Conservation (phyloP, 306 rosid species). For the Biancaea sappan region DNA sequence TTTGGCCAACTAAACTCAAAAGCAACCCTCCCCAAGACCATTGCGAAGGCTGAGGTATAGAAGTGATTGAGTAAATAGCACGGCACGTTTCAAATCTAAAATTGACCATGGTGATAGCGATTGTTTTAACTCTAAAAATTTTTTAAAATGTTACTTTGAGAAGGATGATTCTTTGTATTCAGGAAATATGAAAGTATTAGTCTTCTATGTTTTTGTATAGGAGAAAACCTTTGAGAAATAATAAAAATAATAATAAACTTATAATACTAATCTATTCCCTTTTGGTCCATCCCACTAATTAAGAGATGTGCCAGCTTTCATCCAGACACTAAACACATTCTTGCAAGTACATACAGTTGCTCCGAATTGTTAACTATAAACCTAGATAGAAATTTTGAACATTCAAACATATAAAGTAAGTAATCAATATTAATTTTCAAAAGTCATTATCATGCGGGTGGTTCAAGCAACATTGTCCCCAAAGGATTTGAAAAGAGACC, state of each 20-base stretch:
- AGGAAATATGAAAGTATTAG: no score
- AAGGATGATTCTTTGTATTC: no score
- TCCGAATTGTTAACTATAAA: neutral
- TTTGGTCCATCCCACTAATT: constrained; percentile 1
- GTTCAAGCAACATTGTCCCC: constrained; percentile 40
- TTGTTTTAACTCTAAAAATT: no score
- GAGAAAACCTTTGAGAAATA: no score
- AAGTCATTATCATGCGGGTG: constrained; percentile 30
- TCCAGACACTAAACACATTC: constrained; percentile 11
- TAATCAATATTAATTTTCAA: neutral
- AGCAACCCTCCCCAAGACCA: no score
- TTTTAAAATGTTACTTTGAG: no score
- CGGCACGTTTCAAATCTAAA: no score
- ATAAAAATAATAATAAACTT: no score
- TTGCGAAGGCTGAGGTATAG: no score
- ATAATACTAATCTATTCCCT: neutral
- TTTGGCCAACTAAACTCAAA: no score
- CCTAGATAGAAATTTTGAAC: neutral
- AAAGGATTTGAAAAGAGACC: constrained; percentile 15
- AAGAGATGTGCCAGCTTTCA: constrained; percentile 8
- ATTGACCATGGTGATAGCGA: no score
- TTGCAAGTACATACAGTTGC: constrained; percentile 1
- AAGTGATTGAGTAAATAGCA: neutral
- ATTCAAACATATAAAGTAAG: neutral
- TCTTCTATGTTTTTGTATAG: no score